Conservation (phyloP, 192 early-diverging fungal species). For the Borealophlyctis nickersoniae region DNA sequence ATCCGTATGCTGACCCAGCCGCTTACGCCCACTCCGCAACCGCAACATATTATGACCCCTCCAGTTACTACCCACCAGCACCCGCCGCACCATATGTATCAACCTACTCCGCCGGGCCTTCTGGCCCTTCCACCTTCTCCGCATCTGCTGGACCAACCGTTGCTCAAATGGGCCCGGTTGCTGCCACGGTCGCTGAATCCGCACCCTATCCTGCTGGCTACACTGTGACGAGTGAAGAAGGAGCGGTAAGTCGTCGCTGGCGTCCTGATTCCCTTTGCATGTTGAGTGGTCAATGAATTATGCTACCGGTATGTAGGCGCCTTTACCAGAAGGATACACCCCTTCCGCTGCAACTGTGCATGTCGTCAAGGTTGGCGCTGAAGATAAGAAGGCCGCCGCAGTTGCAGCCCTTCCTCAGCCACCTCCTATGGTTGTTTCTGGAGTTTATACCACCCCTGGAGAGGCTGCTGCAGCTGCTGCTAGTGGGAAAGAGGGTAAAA, state of each 20-base stretch:
- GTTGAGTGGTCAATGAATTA: too few relatives aligned
- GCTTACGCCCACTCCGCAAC: neutral
- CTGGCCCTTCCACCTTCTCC: neutral
- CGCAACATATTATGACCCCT: neutral
- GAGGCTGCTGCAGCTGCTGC: neutral
- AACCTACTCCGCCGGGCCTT: neutral
- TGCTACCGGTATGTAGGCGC: too few relatives aligned
- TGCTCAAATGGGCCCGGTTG: neutral
- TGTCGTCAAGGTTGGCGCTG: constrained; percentile 5
- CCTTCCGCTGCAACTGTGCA: constrained; percentile 16
- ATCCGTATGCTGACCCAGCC: too few relatives aligned
- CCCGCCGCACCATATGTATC: neutral
- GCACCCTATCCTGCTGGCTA: neutral
- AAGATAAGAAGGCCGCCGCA: constrained; percentile 22
- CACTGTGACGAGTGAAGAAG: neutral
- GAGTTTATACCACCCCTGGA: neutral
- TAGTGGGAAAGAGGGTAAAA: constrained; percentile 39
- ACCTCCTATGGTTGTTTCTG: neutral
- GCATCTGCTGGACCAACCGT: neutral
- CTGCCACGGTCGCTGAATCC: neutral
- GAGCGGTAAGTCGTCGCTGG: neutral
- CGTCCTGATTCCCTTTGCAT: too few relatives aligned
- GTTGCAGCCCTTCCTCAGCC: constrained; percentile 15
- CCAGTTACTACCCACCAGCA: neutral
- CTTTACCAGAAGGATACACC: constrained; percentile 27